phyloP scores from a whole-genome alignment of 768 basidiomycete species.

The Sporobolomyces pararoseus region DNA sequence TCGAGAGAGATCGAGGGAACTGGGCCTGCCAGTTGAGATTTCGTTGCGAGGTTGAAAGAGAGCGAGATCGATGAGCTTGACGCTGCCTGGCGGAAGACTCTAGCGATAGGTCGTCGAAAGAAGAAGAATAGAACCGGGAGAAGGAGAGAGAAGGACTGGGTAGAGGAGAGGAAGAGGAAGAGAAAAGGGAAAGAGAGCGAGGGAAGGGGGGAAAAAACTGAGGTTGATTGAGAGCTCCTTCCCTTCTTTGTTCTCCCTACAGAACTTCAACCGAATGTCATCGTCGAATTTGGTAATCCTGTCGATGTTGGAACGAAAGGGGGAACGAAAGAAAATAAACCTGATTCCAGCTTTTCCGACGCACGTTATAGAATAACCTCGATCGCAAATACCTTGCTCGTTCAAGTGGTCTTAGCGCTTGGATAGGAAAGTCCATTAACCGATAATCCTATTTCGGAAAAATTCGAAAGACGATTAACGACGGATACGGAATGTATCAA shows the following conservation, averaged over 20 bases:
- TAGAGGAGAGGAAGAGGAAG: neutral
- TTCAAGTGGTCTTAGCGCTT: neutral
- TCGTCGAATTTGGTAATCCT: constrained; percentile 7
- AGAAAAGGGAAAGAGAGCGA: neutral
- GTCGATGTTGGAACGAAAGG: neutral
- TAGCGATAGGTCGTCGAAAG: too few species aligned
- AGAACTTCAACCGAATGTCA: too few species aligned
- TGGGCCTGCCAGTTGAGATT: constrained; percentile 12
- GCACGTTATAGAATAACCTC: neutral
- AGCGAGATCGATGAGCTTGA: neutral
- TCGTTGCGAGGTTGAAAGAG: neutral
- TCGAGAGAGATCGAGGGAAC: neutral
- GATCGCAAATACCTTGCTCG: constrained; percentile 10
- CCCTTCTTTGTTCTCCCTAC: neutral
- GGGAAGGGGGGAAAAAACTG: neutral
- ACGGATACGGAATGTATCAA: neutral
- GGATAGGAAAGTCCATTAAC: constrained; percentile 10
- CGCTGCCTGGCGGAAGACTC: constrained; percentile 13
- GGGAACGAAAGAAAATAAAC: neutral
- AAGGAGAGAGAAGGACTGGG: too few species aligned
- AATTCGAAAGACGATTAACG: neutral
- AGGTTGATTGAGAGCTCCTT: neutral
- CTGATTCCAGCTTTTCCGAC: neutral
- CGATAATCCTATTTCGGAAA: constrained; percentile 8
- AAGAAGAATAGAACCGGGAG: neutral